These are phyloP conservation scores for Luffa aegyptiaca DNA, from an alignment of 306 rosid species.

Conservation along the genomic window DNA sequence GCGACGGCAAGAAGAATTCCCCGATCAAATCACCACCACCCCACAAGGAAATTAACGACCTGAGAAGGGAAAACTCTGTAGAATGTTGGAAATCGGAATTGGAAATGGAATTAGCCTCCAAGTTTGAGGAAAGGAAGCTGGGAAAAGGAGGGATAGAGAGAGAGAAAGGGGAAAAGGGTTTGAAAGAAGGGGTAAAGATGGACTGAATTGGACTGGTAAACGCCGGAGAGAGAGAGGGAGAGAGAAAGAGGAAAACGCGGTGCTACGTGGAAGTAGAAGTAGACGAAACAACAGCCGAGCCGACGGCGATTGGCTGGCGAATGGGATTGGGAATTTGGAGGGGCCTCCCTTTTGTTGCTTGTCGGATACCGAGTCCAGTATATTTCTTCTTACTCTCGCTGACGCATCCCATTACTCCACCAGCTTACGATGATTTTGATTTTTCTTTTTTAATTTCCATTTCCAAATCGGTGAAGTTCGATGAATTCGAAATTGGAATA, in stretches of 20 bases:
- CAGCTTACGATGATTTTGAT: not conserved
- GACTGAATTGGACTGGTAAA: slow-evolving; percentile 40
- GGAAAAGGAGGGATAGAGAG: not conserved
- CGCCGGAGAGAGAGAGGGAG: slow-evolving; percentile 32
- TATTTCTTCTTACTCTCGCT: not conserved
- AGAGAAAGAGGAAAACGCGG: slow-evolving; percentile 44
- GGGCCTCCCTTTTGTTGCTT: not conserved
- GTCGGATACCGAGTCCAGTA: not conserved
- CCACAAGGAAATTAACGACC: not conserved
- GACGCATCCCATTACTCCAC: not conserved
- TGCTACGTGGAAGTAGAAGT: slow-evolving; percentile 33
- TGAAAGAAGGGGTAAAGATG: slow-evolving; percentile 20
- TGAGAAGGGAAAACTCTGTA: not conserved
- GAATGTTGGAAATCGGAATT: not conserved
- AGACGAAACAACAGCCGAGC: not conserved
- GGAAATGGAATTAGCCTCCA: not conserved
- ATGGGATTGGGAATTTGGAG: not conserved
- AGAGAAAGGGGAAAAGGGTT: slow-evolving; percentile 9
- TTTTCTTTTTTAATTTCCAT: not conserved
- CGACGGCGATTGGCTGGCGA: slow-evolving; percentile 5
- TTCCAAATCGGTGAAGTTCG: not conserved
- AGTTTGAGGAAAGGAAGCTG: not conserved
- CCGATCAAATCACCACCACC: not conserved
- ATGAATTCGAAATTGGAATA: not conserved
- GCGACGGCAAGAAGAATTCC: not conserved